Base-by-base conservation (phyloP, 2,329 filamentous ascomycete genomes). In the Triangularia setosa region DNA sequence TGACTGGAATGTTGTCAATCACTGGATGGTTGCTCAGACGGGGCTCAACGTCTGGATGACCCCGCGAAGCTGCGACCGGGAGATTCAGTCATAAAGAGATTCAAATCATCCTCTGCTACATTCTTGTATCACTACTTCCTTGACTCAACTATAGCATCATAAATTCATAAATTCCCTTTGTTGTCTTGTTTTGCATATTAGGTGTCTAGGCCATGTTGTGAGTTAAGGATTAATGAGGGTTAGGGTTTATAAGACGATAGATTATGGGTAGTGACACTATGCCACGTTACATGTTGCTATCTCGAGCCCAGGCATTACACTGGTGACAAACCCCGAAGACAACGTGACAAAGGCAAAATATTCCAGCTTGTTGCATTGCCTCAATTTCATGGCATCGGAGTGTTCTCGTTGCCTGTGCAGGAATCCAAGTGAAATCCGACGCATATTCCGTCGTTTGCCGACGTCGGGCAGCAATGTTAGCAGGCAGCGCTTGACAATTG, bases 1-100 rank as follows among this genome's bases (percentile, higher is more conserved):
- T 1, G 62, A 66, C 21, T 66, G 64, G 61, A 64, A 33, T 1
- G 58, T 64, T 14, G n/a, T 25, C 14, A 66, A 66, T 25, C 48
- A 61, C 30, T 64, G 64, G 64, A 33, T 66, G 54, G 61, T 62
- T 23, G 58, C 55, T 28, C 64, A 66, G 54, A 59, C 53, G 1
- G 55, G 25, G 16, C 58, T 66, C 35, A 58, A 54, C n/a, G 61
- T 61, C 6, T 30, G 58, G 35, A 27, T 66, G 53, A 55, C 52
- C 21, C 48, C 60, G 24, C 53, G 64, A 25, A 21, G 44, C 12
- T 1, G 40, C 40, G 8, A 48, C 7, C 7, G 21, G 40, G 40
- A 21, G 40, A 9, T 48, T 48, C 2, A 1, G 40, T n/a, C n/a
- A 9, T 48, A 6, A 9, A 9, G 7, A 6, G 4, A 9, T 18